phyloP scores from a whole-genome alignment of 2,329 filamentous ascomycete species.

The Fusarium armeniacum region DNA sequence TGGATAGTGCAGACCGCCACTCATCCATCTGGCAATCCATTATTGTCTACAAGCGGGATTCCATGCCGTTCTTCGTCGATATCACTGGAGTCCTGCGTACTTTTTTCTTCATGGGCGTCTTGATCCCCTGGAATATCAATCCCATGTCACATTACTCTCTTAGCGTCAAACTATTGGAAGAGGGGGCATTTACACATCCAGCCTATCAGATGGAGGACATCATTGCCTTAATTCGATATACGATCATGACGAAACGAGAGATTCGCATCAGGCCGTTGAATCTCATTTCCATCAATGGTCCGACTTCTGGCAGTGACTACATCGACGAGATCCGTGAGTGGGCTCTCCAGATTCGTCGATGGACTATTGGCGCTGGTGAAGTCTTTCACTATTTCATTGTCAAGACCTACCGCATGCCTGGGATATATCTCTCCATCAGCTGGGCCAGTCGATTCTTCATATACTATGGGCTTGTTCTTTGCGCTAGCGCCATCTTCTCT shows the following conservation, averaged over 20 bases:
- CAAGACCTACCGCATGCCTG: constrained; percentile 38
- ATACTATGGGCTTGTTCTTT: constrained; percentile 36
- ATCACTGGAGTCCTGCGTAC: constrained; percentile 46
- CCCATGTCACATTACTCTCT: constrained; percentile 42
- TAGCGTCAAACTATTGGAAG: constrained; percentile 32
- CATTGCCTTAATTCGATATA: constrained; percentile 38
- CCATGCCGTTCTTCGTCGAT: constrained; percentile 47
- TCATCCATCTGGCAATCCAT: constrained; percentile 49
- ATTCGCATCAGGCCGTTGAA: constrained; percentile 36
- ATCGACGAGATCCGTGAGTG: constrained; percentile 36
- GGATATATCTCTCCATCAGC: constrained; percentile 24
- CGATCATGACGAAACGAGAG: constrained; percentile 32
- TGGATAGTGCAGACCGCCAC: constrained; percentile 36
- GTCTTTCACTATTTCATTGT: constrained; percentile 44
- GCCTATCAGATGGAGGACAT: constrained; percentile 42
- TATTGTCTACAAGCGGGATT: constrained; percentile 45
- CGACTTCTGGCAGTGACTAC: constrained; percentile 35
- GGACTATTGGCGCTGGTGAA: constrained; percentile 41
- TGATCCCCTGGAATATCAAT: constrained; percentile 45
- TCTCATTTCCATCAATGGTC: constrained; percentile 39
- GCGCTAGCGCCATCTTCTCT: constrained; percentile 35
- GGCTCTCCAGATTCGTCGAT: constrained; percentile 38
- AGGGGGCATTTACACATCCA: constrained; percentile 36
- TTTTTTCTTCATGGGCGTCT: constrained; percentile 47
- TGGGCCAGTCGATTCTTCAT: constrained; percentile 37